Percentiles rank a stretch among this genome's conserved stretches.
Conservation (phyloP, 2,329 filamentous ascomycete species). For the Scopulariopsis brevicaulis region DNA sequence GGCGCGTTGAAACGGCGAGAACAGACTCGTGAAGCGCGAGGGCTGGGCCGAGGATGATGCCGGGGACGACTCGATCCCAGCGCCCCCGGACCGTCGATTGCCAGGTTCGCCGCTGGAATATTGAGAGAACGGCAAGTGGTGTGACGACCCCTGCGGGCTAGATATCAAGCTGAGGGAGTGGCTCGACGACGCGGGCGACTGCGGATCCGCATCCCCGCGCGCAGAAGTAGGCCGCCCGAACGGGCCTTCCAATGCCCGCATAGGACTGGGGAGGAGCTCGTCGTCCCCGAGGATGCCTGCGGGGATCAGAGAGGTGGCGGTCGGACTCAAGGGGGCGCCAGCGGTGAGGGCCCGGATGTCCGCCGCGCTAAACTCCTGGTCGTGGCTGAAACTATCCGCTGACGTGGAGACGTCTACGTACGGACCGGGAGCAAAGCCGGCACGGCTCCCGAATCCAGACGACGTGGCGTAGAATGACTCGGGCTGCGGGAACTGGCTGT, state of each 20-base stretch:
- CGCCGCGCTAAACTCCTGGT: conserved; percentile 43
- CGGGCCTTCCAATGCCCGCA: conserved; percentile 11
- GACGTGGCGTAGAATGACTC: conserved; percentile 35
- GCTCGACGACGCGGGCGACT: conserved; percentile 50
- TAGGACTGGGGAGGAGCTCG: conserved; percentile 40
- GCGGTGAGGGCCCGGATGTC: conserved; percentile 49
- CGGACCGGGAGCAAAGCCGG: conserved; percentile 39
- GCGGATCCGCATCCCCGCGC: conserved; percentile 27
- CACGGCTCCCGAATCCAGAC: conserved; percentile 37
- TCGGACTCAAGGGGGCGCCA: conserved; percentile 65
- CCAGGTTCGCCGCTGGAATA: conserved; percentile 5
- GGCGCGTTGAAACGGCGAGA: conserved; percentile 52
- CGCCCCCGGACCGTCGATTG: conserved; percentile 11
- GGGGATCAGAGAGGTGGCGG: conserved; percentile 62
- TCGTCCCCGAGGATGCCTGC: conserved; percentile 57
- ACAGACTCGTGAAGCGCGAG: conserved; percentile 33
- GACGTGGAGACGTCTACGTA: conserved; percentile 33
- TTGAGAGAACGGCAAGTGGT: conserved; percentile 43
- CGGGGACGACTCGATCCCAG: conserved; percentile 26
- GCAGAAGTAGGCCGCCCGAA: conserved; percentile 14
- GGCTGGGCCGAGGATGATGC: conserved; percentile 14
- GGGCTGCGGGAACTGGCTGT: conserved; percentile 22
- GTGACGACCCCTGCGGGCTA: conserved; percentile 49
- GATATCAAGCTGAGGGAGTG: conserved; percentile 45
- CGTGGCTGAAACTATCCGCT: conserved; percentile 8